Evolutionary conservation across 2,329 filamentous ascomycete genomes (phyloP), one percentile per base, ranked within the genome.

Genomic region (Diaporthe citri): DNA sequence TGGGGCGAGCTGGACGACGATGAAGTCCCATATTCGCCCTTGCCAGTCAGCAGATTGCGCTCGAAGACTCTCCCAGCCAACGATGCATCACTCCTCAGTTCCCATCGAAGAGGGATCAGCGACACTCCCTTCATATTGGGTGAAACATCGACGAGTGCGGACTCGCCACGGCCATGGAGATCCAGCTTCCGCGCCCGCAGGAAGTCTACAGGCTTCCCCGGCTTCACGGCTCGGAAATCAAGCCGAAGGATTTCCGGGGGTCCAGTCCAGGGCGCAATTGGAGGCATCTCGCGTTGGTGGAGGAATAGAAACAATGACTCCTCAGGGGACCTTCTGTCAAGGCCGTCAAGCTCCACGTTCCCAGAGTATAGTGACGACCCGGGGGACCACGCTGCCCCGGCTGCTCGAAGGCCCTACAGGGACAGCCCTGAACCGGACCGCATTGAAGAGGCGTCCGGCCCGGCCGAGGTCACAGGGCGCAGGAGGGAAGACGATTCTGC

Each of bases 1-100:
- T 97, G 95, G 95, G 94, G 92, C 73, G 95, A 97, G 82, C 88
- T 98, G 20, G 93, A 97, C 80, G 95, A 97, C 79, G 91, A 93
- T 55, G 89, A 91, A 69, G 83, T 85, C 28, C 82, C 84, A 41
- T 85, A 82, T 74, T 84, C 85, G 70, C 82, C 85, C 0, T 75
- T 76, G 4, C 78, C 79, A 10, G 78, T 82, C 4, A 82, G 73
- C 31, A 84, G 87, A 60, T 81, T 84, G 34, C 86, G 88, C 20
- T 89, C 89, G 15, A 87, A 84, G 72, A 90, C 89, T 3, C 75
- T 90, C 48, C 87, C 88, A 0, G 82, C 80, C 1, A 52, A 39
- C 4, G 75, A 74, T 51, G 83, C 85, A 1, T 85, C 85, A 4
- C 80, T 88, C 15, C 80, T 88, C 25, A 6, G 60, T 79, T 66